These are phyloP conservation scores for Aaosphaeria arxii DNA, from an alignment of 2,329 filamentous ascomycete genomes.

Conservation along the genomic window DNA sequence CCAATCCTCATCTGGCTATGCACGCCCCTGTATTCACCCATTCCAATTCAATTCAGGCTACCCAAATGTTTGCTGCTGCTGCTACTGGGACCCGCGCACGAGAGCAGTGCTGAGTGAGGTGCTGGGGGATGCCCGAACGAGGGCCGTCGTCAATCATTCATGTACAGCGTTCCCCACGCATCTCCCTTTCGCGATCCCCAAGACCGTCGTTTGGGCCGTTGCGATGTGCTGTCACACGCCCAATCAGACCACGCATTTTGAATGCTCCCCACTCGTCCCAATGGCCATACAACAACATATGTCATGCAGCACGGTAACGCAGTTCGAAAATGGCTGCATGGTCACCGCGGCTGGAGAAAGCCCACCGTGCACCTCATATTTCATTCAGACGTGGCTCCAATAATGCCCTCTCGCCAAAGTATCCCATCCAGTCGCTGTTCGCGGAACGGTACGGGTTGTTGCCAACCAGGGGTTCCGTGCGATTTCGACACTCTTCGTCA, in stretches of 20 bases:
- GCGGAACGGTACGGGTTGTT: constrained; percentile 22
- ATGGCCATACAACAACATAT: constrained; percentile 8
- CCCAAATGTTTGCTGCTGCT: too few relatives aligned
- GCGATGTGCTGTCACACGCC: constrained; percentile 1
- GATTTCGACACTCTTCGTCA: constrained; percentile 13
- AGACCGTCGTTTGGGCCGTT: constrained; percentile 17
- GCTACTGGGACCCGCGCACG: too few relatives aligned
- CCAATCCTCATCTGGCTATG: too few relatives aligned
- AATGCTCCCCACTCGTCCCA: constrained; percentile 17
- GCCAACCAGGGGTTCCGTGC: constrained; percentile 27
- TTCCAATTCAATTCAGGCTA: too few relatives aligned
- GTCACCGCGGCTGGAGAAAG: constrained; percentile 11
- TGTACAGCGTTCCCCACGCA: constrained; percentile 2
- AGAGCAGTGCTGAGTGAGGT: background rate
- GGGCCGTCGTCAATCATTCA: constrained; percentile 9
- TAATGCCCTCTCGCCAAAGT: constrained; percentile 21
- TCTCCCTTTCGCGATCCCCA: constrained; percentile 1
- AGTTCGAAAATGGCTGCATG: constrained; percentile 18
- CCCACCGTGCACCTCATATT: constrained; percentile 26
- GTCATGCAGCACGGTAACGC: constrained; percentile 12
- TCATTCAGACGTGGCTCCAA: constrained; percentile 38
- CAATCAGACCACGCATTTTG: constrained; percentile 2
- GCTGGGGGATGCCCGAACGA: constrained; percentile 15
- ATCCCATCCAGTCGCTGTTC: constrained; percentile 13
- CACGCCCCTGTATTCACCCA: too few relatives aligned